Evolutionary conservation across 2,329 filamentous ascomycete genomes (phyloP).

Genomic region (Cytospora piceae): DNA sequence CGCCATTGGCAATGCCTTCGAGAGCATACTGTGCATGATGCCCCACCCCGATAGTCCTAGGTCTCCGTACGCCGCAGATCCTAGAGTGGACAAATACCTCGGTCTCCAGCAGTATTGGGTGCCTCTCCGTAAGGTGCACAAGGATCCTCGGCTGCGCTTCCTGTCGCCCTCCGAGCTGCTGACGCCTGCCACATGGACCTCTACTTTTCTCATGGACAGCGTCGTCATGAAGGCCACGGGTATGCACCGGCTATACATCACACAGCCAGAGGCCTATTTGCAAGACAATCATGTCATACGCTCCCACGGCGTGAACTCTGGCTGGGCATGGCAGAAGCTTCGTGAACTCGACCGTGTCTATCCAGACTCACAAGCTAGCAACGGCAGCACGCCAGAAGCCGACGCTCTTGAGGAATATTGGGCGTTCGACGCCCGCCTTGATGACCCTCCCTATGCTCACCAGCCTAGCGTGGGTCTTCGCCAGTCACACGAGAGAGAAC

Average conservation of each 20-base stretch:
- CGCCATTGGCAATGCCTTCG: constrained; percentile 66
- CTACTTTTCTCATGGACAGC: constrained; percentile 69
- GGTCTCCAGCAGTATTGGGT: constrained; percentile 72
- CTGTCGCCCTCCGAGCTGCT: constrained; percentile 73
- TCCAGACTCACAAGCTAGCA: constrained; percentile 48
- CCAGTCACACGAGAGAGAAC: constrained; percentile 37
- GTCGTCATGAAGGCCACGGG: constrained; percentile 73
- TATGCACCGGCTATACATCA: constrained; percentile 71
- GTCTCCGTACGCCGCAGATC: constrained; percentile 37
- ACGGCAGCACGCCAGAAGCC: constrained; percentile 52
- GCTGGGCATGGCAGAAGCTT: constrained; percentile 74
- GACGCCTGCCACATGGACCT: constrained; percentile 72
- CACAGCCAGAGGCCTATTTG: constrained; percentile 73
- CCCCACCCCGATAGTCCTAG: constrained; percentile 41
- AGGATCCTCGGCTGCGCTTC: constrained; percentile 72
- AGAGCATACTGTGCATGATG: constrained; percentile 54
- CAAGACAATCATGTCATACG: constrained; percentile 53
- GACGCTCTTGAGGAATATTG: constrained; percentile 69
- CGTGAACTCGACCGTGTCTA: constrained; percentile 64
- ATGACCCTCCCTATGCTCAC: constrained; percentile 55
- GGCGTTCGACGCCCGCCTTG: constrained; percentile 67
- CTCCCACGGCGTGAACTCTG: constrained; percentile 52
- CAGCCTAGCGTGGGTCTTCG: constrained; percentile 46
- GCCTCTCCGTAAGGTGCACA: constrained; percentile 76
- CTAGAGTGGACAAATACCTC: constrained; percentile 51